These are phyloP conservation scores for Pyricularia pennisetigena DNA, from an alignment of 2,329 filamentous ascomycete species.

Conservation along the genomic window DNA sequence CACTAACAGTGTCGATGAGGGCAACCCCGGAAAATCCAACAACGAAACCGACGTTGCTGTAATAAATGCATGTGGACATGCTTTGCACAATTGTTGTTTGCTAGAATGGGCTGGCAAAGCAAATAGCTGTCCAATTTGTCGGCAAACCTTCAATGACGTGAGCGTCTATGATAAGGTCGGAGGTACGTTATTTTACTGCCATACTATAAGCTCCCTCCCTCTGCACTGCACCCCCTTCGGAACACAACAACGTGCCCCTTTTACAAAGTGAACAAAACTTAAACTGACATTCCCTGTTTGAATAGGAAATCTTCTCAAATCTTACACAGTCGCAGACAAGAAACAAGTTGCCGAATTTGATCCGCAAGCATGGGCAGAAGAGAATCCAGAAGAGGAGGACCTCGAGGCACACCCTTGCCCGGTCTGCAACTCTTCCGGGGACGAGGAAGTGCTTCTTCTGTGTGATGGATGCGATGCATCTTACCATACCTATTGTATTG, in stretches of 20 bases:
- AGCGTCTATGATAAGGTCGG: conserved; percentile 71
- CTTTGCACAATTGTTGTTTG: conserved; percentile 86
- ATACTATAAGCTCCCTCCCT: not conserved
- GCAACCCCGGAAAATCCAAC: conserved; percentile 11
- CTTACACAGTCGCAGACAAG: conserved; percentile 65
- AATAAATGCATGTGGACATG: conserved; percentile 74
- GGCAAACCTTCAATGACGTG: conserved; percentile 82
- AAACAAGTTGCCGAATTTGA: conserved; percentile 88
- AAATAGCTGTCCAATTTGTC: conserved; percentile 96
- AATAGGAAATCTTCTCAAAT: conserved; percentile 43
- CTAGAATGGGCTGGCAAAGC: conserved; percentile 93
- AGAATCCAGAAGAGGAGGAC: conserved; percentile 64
- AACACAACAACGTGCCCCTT: conserved; percentile 5
- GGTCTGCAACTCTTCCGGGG: conserved; percentile 70
- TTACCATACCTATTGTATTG: conserved; percentile 88
- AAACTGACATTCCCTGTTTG: conserved; percentile 14
- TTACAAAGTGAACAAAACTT: conserved; percentile 3
- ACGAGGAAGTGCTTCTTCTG: conserved; percentile 76
- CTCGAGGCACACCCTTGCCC: conserved; percentile 68
- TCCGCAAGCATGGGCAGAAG: conserved; percentile 61
- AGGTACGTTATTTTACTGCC: conserved; percentile 46
- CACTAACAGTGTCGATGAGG: conserved; percentile 8
- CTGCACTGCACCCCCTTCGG: not conserved
- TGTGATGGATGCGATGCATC: conserved; percentile 86
- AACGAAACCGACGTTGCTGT: conserved; percentile 41